Base-by-base conservation (phyloP, 768 basidiomycete species). In the Hirschioporus abietinus region DNA sequence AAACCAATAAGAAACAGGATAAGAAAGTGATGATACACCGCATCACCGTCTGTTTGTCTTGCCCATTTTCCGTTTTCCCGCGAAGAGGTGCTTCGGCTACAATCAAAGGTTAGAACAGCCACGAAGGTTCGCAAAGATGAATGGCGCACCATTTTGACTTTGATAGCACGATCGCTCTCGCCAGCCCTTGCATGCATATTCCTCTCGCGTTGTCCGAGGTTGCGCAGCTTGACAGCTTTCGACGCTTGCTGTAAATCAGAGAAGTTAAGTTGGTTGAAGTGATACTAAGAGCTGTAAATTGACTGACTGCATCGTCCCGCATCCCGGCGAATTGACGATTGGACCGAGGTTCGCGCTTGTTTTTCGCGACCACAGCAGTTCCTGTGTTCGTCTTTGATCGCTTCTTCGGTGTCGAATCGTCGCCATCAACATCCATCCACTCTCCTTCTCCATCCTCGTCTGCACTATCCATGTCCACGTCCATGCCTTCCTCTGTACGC, bases 111-210 rank as follows among this genome's bases (percentile, higher is more conserved):
- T 61, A 68, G 64, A 65, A 63, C 61, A 17, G 7, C 35, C 18
- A 66, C 65, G 66, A 25, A 26, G 24, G 68, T 25, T 63, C 26
- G 63, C 20, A 64, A 52, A 64, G 35, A 34, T 30, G 35, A 15
- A n/a, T 42, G 26, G 80, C 83, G 15, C 64, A 93, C 93, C 92
- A 91, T 93, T 84, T 93, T 93, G 69, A 83, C 83, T 73, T 80
- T 84, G 79, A 94, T 94, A 12, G 84, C 84, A 70, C 92, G 88
- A 80, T 96, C 94, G 67, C 86, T 82, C 83, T 99, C 96, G 67
- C 92, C 93, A 52, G 95, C 96, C 75, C 90, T 93, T 26, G 94
- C 96, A 59, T 88, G 83, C 82, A 88, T 87, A 76, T 96, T 96
- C 67, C 94, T 90, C 65, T 85, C 85, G 70, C 96, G 84, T 76